Evolutionary conservation across 83 land plant species (phyloP), one percentile per base, ranked within the genome.

Genomic region (Diphasiastrum complanatum): DNA sequence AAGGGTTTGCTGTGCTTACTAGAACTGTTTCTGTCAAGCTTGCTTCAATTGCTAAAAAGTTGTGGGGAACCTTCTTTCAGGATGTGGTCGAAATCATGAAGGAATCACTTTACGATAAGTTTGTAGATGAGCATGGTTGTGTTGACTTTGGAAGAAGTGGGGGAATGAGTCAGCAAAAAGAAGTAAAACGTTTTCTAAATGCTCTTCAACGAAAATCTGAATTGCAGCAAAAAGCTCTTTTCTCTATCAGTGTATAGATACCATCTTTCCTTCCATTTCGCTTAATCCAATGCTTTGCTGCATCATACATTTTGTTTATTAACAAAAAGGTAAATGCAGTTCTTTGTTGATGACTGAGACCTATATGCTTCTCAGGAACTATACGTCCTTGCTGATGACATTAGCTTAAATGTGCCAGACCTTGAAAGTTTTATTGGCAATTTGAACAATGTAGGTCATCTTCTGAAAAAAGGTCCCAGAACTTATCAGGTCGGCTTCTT

Each of bases 1-100:
- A n/a, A n/a, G n/a, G n/a, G n/a, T n/a, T n/a, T n/a, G n/a, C n/a
- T n/a, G n/a, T n/a, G n/a, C n/a, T n/a, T n/a, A n/a, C n/a, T n/a
- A n/a, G n/a, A n/a, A n/a, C n/a, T n/a, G n/a, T n/a, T n/a, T n/a
- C n/a, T n/a, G n/a, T n/a, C n/a, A n/a, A n/a, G n/a, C n/a, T n/a
- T n/a, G n/a, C n/a, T n/a, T n/a, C n/a, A n/a, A n/a, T n/a, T n/a
- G n/a, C n/a, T n/a, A n/a, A n/a, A n/a, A n/a, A n/a, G 68, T 27
- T 16, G 30, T 26, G 25, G n/a, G 19, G 32, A 25, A 19, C 18
- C 30, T 24, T 32, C 45, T 31, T 69, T 45, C 79, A 91, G 97
- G 97, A 91, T 73, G 97, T 82, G 18, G 86, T 87, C 33, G 97
- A 87, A 57, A 84, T 91, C 33, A 87, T 91, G 97, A 87, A 80